Percentiles rank a stretch among this genome's conserved stretches.
These are phyloP conservation scores for Neonectria magnoliae DNA, from an alignment of 2,329 filamentous ascomycete species.

Conservation along the genomic window DNA sequence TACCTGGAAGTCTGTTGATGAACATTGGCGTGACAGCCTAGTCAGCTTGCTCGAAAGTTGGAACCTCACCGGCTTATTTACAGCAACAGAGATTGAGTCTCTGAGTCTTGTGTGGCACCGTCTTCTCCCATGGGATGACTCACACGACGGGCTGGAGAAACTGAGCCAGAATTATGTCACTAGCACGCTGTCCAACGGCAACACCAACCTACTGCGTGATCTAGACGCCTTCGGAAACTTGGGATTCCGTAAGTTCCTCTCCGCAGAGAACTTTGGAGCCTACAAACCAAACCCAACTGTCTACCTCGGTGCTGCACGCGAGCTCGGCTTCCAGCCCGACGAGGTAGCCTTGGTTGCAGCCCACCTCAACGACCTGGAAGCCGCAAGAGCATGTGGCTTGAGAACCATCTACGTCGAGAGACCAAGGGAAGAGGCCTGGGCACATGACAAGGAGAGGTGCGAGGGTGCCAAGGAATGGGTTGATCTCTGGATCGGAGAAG, in stretches of 20 bases:
- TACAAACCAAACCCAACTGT: conserved; percentile 78
- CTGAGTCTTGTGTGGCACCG: conserved; percentile 78
- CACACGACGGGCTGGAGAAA: conserved; percentile 62
- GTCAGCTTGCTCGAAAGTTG: conserved; percentile 65
- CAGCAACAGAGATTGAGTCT: conserved; percentile 68
- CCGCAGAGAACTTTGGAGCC: conserved; percentile 74
- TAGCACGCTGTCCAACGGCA: conserved; percentile 80
- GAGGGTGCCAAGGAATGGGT: conserved; percentile 59
- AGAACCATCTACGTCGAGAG: conserved; percentile 80
- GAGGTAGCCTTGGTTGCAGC: conserved; percentile 83
- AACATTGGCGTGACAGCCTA: conserved; percentile 74
- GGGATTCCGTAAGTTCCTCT: conserved; percentile 70
- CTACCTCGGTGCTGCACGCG: conserved; percentile 73
- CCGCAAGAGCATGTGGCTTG: conserved; percentile 71
- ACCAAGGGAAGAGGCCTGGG: conserved; percentile 71
- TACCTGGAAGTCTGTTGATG: conserved; percentile 75
- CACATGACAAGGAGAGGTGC: conserved; percentile 59
- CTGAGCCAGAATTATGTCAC: conserved; percentile 65
- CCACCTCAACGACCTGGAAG: conserved; percentile 75
- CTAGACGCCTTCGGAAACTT: conserved; percentile 67
- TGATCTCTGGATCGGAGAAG: conserved; percentile 51
- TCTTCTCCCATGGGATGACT: conserved; percentile 75
- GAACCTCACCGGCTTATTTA: conserved; percentile 68
- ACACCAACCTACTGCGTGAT: conserved; percentile 72
- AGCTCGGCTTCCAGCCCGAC: conserved; percentile 63